Evolutionary conservation across 2,329 filamentous ascomycete genomes (phyloP), one percentile per base, ranked within the genome.

Genomic region (Aureobasidium vineae): DNA sequence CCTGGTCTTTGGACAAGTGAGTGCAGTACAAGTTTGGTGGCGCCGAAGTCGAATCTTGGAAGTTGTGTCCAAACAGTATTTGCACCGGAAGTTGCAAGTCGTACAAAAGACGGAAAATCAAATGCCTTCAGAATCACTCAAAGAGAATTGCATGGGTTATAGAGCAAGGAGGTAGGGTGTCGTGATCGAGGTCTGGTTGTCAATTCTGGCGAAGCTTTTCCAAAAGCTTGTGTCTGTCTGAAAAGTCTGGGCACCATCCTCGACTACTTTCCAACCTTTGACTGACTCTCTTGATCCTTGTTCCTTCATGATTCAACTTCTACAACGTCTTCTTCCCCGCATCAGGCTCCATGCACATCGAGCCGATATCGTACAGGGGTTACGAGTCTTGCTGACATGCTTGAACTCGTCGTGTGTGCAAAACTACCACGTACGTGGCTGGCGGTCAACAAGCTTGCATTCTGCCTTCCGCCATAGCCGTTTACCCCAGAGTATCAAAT

Each of bases 381-480:
- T n/a, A 21, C 52, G 36, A 43, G 54, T 57, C 21, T 26, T 43
- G 54, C 54, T 43, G 54, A 57, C 54, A 16, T 28, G 38, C 16
- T 43, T 50, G 47, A 50, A 4, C 15, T 31, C 5, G 54, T 41
- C 23, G 33, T 43, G 52, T 11, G 15, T 23, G 52, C 26, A 43
- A 57, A 26, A 40, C 21, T 31, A 15, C 26, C 15, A 33, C 33
- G 33, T 33, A 33, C 33, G 33, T 33, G 33, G 33, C 33, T 45
- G 43, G 13, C 23, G 26, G 47, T 26, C 10, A 50, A 31, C 26
- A 31, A 31, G 47, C 47, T 28, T 50, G 47, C 26, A 50, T 60
- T 60, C 41, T 36, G 23, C 56, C 56, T 7, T 60, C 56, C 56
- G 56, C 19, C 13, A 38, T 47, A 60, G 26, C 56, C 56, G 41